Evolutionary conservation across 805 yeast genomes (phyloP).

Genomic region (Ogataea pignaliae): DNA sequence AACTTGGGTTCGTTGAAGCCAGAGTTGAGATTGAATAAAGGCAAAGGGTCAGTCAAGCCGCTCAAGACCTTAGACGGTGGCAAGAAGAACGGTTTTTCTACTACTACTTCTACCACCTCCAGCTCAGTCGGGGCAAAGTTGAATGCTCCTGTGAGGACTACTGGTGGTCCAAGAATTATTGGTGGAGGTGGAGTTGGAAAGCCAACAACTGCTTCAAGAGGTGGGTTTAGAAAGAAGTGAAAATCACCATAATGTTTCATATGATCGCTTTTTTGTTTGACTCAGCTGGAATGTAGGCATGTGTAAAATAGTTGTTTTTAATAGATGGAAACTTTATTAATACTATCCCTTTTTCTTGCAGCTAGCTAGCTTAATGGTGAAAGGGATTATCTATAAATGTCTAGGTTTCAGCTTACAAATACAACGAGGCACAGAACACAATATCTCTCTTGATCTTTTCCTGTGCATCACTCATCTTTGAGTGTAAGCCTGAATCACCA

Average conservation of each 20-base stretch:
- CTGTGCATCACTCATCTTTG: conserved; percentile 88
- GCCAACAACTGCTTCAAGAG: background rate
- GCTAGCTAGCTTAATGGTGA: no score
- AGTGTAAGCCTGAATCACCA: conserved; percentile 86
- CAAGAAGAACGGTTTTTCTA: background rate
- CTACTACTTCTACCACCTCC: background rate
- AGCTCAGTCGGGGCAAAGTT: conserved; percentile 5
- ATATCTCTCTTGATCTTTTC: conserved; percentile 94
- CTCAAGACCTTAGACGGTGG: conserved; percentile 19
- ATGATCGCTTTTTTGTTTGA: background rate
- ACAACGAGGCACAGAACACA: conserved; percentile 93
- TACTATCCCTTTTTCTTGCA: no score
- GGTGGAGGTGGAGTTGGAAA: background rate
- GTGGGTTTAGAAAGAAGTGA: conserved; percentile 15
- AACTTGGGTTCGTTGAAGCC: conserved; percentile 30
- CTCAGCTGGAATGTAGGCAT: no score
- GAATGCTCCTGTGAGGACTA: conserved; percentile 15
- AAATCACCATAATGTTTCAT: background rate
- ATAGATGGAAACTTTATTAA: no score
- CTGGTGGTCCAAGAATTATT: conserved; percentile 10
- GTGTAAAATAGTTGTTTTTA: no score
- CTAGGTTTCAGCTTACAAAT: conserved; percentile 42
- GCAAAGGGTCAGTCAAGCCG: conserved; percentile 31
- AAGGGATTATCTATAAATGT: no score
- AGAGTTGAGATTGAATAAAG: conserved; percentile 26